phyloP scores from a whole-genome alignment of 2,329 filamentous ascomycete species.

The Lomentospora prolificans region DNA sequence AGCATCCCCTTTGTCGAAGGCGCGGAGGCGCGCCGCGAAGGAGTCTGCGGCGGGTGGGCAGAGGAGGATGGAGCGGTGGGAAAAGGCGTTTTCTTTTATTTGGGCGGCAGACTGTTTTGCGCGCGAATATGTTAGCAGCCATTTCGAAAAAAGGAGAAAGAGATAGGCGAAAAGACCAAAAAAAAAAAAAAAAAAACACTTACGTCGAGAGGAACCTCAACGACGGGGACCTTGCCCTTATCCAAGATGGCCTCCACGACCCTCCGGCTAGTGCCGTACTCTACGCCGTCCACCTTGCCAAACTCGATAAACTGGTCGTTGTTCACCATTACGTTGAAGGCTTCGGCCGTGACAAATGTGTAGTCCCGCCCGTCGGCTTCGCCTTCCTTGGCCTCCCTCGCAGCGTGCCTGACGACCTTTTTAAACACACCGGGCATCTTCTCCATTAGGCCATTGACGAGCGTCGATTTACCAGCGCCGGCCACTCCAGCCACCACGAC shows the following conservation, averaged over 20 bases:
- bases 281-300: conserved; percentile 34
- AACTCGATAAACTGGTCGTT: conserved; percentile 51
- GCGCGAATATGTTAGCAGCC: background rate
- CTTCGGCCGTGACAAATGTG: conserved; percentile 44
- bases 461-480: conserved; percentile 51
- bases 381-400: conserved; percentile 35
- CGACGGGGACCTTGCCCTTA: conserved; percentile 48
- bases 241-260: conserved; percentile 41
- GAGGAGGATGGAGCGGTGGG: background rate
- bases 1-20: background rate
- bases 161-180: background rate
- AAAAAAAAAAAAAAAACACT: conserved; percentile 15
- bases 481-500: conserved; percentile 61
- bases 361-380: conserved; percentile 41
- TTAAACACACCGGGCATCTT: conserved; percentile 58
- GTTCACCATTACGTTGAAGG: conserved; percentile 49
- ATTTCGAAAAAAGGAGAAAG: background rate
- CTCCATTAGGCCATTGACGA: conserved; percentile 53
- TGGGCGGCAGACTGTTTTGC: background rate
- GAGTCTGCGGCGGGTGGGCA: background rate
- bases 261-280: conserved; percentile 48
- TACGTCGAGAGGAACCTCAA: conserved; percentile 44
- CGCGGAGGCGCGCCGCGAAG: conserved; percentile 2
- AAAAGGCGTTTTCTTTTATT: conserved; percentile 1
- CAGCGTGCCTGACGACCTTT: conserved; percentile 44